Percentiles rank a stretch among this genome's conserved stretches.
Evolutionary conservation across 805 yeast species (phyloP).

Genomic region (Huiozyma sinensis): DNA sequence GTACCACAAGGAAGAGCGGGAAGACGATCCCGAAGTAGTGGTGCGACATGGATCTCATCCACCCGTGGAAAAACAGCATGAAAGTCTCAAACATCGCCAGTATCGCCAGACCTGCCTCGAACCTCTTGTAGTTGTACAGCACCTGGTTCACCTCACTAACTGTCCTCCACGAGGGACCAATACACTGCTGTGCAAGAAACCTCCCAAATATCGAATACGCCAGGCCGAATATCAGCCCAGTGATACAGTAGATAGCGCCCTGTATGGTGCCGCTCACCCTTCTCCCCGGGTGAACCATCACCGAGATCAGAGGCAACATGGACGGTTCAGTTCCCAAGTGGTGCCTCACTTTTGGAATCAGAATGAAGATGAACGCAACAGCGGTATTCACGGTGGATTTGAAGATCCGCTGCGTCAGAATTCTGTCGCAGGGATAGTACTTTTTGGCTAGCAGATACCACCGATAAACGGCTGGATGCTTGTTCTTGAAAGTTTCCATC

Average conservation of each 20-base stretch:
- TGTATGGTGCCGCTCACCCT: conserved; percentile 39
- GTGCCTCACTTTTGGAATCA: conserved; percentile 29
- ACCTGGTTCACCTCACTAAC: conserved; percentile 27
- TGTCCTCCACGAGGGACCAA: conserved; percentile 21
- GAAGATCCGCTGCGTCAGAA: conserved; percentile 29
- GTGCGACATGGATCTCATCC: conserved; percentile 38
- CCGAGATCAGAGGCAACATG: conserved; percentile 36
- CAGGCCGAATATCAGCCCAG: conserved; percentile 35
- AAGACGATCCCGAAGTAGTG: conserved; percentile 38
- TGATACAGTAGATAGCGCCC: conserved; percentile 30
- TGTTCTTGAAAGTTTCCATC: conserved; percentile 2
- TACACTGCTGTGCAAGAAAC: conserved; percentile 31
- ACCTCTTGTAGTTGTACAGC: conserved; percentile 22
- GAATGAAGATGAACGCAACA: conserved; percentile 32
- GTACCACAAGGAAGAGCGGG: conserved; percentile 39
- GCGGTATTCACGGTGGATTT: conserved; percentile 32
- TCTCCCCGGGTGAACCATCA: conserved; percentile 41
- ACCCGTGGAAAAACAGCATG: conserved; percentile 40
- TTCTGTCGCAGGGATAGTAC: conserved; percentile 25
- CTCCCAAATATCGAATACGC: conserved; percentile 34
- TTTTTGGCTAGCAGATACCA: conserved; percentile 1
- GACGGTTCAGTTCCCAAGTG: conserved; percentile 34
- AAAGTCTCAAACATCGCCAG: conserved; percentile 35
- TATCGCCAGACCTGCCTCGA: conserved; percentile 33
- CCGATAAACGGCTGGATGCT: neutral